Evolutionary conservation across 306 rosid species (phyloP), one percentile per base, ranked within the genome.

Genomic region (Quercus wislizeni): DNA sequence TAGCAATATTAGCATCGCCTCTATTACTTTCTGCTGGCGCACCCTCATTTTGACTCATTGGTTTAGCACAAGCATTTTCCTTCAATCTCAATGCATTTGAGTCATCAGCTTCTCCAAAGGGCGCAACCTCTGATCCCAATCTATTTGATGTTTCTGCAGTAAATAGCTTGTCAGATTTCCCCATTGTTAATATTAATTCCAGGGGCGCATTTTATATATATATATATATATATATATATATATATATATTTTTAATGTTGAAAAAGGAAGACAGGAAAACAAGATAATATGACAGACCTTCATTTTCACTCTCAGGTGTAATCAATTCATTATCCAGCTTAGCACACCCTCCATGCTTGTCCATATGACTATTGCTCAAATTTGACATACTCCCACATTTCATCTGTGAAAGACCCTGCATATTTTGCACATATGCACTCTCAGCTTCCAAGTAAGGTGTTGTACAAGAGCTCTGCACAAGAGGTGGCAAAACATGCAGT

Each of bases 381-480:
- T 79, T 85, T 62, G 89, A 86, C 78, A 91, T 84, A 71, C 79
- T 79, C 69, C 38, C 68, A 25, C 76, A 62, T 68, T 83, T 89
- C 8, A 67, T 58, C 71, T 76, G 90, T 20, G 90, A 83, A 79
- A 70, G 83, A 77, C 90, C 94, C 71, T 83, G 89, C 79, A 77
- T n/a, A 18, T 81, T 69, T 78, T 87, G 87, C 20, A 67, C 41
- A 6, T 73, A 85, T 74, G 81, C 81, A 83, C 87, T 87, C 83
- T 93, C 96, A 81, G 82, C 85, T 77, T 93, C 98, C 75, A 91
- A 79, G 63, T 88, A 97, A 35, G 95, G 97, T 90, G 83, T 96
- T 31, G 96, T 92, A 87, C 92, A 93, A 75, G 99, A 93, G 89
- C 97, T 96, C 97, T 92, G 94, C 89, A 83, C 89, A 81, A 79